Evolutionary conservation across 345 rosid species (phyloP).

Genomic region (Euphorbia tirucalli): DNA sequence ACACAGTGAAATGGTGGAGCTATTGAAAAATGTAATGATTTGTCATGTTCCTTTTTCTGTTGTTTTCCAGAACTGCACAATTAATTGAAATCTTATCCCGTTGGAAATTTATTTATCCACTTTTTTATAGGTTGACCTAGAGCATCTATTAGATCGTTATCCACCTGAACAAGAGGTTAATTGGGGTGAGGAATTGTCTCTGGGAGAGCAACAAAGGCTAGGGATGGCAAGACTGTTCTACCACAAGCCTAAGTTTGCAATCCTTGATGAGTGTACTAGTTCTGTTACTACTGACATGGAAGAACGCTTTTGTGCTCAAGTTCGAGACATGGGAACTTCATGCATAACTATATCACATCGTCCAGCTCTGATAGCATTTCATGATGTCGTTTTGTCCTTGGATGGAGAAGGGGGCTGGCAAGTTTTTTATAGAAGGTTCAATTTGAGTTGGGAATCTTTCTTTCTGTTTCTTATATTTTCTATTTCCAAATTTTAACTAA

Average conservation of each 20-base stretch:
- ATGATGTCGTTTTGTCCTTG: slow-evolving; percentile 89
- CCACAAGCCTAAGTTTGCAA: slow-evolving; percentile 98
- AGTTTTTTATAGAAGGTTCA: slow-evolving; percentile 77
- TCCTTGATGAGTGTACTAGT: slow-evolving; percentile 99
- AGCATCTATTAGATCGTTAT: slow-evolving; percentile 88
- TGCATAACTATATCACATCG: slow-evolving; percentile 99
- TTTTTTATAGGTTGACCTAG: slow-evolving; percentile 78
- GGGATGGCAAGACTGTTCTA: slow-evolving; percentile 99
- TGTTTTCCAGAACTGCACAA: neutral
- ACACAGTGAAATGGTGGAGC: slow-evolving; percentile 75
- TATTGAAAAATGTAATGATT: slow-evolving; percentile 74
- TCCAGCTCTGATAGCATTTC: slow-evolving; percentile 96
- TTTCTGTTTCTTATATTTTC: neutral
- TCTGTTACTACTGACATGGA: slow-evolving; percentile 99
- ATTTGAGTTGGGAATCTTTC: slow-evolving; percentile 7
- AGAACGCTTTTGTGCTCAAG: slow-evolving; percentile 94
- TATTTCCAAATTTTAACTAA: slow-evolving; percentile 3
- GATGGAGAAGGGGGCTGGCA: slow-evolving; percentile 98
- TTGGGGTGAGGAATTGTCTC: slow-evolving; percentile 96
- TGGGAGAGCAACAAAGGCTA: slow-evolving; percentile 97
- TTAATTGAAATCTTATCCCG: neutral
- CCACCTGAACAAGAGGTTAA: slow-evolving; percentile 84
- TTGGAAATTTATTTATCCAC: slow-evolving; percentile 9
- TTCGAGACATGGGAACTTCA: slow-evolving; percentile 98
- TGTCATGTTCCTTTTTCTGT: slow-evolving; percentile 7